These are phyloP conservation scores for Sphagnum contortum DNA, from an alignment of 225 moss, liverwort and hornwort species.

Conservation along the genomic window DNA sequence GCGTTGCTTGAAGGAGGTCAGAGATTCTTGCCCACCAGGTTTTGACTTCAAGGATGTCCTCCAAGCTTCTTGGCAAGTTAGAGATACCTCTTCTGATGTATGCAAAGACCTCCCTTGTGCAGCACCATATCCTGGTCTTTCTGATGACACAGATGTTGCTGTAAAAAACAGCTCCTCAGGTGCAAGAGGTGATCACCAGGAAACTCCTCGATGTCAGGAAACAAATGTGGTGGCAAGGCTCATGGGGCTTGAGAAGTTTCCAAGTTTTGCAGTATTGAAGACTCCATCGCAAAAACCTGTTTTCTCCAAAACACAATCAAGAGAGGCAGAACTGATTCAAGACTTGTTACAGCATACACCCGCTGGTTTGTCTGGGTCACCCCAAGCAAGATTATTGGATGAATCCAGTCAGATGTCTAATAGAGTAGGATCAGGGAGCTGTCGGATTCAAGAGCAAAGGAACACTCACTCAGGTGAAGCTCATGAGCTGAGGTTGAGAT, in stretches of 20 bases:
- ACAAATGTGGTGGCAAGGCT: slow-evolving; percentile 18
- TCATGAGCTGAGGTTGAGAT: not conserved
- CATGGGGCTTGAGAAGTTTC: slow-evolving; percentile 21
- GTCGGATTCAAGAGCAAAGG: not conserved
- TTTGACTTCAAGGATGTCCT: too few relatives aligned
- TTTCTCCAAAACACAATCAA: not conserved
- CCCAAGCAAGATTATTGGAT: not conserved
- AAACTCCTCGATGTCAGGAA: too few relatives aligned
- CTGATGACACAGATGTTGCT: too few relatives aligned
- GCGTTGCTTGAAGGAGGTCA: too few relatives aligned
- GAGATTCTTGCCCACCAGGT: too few relatives aligned
- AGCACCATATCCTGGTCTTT: too few relatives aligned
- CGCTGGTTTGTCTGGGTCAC: not conserved
- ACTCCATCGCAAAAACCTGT: not conserved
- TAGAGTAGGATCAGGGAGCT: not conserved
- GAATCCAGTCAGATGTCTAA: not conserved
- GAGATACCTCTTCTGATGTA: too few relatives aligned
- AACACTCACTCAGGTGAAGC: not conserved
- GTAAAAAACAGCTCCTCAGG: too few relatives aligned
- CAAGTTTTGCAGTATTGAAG: slow-evolving; percentile 1
- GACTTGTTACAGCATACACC: not conserved
- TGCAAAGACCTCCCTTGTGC: too few relatives aligned
- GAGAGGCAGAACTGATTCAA: slow-evolving; percentile 4
- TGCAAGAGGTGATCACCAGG: too few relatives aligned
- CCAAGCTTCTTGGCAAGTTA: too few relatives aligned